Base-by-base conservation (phyloP, 345 rosid genomes). In the Odontarrhena argentea region DNA sequence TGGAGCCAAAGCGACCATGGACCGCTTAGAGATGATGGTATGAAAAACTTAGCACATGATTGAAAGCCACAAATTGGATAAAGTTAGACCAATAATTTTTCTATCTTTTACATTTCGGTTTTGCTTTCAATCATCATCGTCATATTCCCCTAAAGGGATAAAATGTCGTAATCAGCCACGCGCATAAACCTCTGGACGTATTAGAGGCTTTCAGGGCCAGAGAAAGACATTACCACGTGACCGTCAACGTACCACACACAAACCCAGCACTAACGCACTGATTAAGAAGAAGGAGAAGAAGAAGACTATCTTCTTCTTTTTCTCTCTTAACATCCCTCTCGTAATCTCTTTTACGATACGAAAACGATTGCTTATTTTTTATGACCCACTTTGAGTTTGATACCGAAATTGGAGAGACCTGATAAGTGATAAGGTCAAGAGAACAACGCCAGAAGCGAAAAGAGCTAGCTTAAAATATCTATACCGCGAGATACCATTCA, bases 191-290 rank as follows among this genome's bases (percentile, higher is more conserved):
- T 63, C 69, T 70, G 72, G 76, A 45, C 72, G 44, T 44, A 66
- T 66, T 73, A 59, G 56, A 52, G 22, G 63, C 36, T 52, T 66
- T 8, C 37, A 51, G 47, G 58, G 57, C 24, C 9, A 68, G 49
- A 65, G 71, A 58, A 50, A n/a, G 76, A 25, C 67, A 65, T 12
- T 2, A 44, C 72, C 77, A 73, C 72, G 77, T 73, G 77, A 73
- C 77, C 67, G 72, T 73, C 77, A 73, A 73, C 72, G 51, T 66
- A 59, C 52, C 25, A 32, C 36, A 32, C 22, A 58, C 67, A 26
- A 24, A 24, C 70, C 57, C 72, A 73, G 61, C 26, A 51, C 28
- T 18, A 66, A 50, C 72, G 72, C 77, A 73, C 57, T 66, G 60
- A 73, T 60, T 65, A 8, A 9, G 56, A 63, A 46, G 59, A 38